phyloP scores from a whole-genome alignment of 192 early-diverging fungal species.

The Mycoemilia scoparia region DNA sequence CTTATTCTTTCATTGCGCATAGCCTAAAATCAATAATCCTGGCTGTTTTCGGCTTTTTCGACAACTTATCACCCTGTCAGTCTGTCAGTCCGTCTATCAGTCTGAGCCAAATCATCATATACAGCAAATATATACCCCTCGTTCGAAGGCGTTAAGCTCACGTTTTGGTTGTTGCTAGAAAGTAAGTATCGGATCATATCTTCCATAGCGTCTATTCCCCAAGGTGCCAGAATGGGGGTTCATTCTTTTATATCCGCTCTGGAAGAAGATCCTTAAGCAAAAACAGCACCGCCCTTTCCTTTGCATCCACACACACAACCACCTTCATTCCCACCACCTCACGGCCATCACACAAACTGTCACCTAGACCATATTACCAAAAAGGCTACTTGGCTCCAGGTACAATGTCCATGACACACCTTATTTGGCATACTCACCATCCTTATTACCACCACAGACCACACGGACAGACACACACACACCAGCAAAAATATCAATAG shows the following conservation, averaged over 20 bases:
- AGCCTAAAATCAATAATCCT: too few relatives aligned
- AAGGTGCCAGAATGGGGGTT: background rate
- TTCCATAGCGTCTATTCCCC: background rate
- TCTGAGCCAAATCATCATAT: background rate
- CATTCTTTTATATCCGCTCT: background rate
- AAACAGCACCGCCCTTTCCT: background rate
- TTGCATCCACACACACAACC: background rate
- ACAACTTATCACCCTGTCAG: background rate
- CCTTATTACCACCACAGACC: background rate
- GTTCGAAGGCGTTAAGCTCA: background rate
- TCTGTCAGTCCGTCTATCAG: background rate
- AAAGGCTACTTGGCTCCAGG: too few relatives aligned
- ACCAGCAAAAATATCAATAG: background rate
- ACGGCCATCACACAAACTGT: too few relatives aligned
- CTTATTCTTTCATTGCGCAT: background rate
- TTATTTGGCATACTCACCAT: background rate
- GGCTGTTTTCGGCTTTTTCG: too few relatives aligned
- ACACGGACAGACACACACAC: background rate
- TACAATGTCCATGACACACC: background rate
- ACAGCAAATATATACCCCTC: background rate
- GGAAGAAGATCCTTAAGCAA: background rate
- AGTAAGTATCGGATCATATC: background rate
- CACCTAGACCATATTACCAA: too few relatives aligned
- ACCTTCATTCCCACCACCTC: background rate
- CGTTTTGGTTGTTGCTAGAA: background rate